phyloP scores from a whole-genome alignment of 1,139 yeast species.

The Suhomyces bribrorum region DNA sequence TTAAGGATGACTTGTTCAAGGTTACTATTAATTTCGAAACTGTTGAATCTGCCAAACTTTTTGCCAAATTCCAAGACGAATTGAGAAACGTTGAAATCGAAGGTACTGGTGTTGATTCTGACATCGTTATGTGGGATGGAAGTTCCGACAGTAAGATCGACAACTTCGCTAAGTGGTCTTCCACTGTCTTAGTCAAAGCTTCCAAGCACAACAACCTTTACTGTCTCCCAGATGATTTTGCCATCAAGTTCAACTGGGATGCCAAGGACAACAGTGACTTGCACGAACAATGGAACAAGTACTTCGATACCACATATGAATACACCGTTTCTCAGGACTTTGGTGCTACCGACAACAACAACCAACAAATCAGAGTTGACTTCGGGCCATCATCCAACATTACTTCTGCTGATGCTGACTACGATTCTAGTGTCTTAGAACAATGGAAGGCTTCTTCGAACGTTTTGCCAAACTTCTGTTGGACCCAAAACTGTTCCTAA shows the following conservation, averaged over 20 bases:
- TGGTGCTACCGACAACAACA: slow-evolving; percentile 7
- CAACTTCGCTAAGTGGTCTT: slow-evolving; percentile 22
- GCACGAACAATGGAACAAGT: slow-evolving; percentile 19
- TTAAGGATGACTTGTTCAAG: slow-evolving; percentile 29
- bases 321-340: slow-evolving; percentile 17
- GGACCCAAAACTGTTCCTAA: slow-evolving; percentile 18
- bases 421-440: slow-evolving; percentile 19
- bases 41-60: slow-evolving; percentile 17
- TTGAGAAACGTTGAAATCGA: slow-evolving; percentile 18
- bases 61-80: slow-evolving; percentile 23
- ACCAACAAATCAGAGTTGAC: slow-evolving; percentile 12
- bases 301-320: slow-evolving; percentile 22
- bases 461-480: slow-evolving; percentile 34
- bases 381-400: slow-evolving; percentile 14
- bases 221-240: slow-evolving; percentile 35
- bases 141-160: slow-evolving; percentile 23
- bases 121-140: slow-evolving; percentile 18
- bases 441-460: slow-evolving; percentile 20
- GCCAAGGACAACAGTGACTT: slow-evolving; percentile 16
- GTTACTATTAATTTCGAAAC: slow-evolving; percentile 26
- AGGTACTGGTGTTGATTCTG: slow-evolving; percentile 15
- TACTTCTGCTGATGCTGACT: slow-evolving; percentile 18
- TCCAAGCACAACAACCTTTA: slow-evolving; percentile 24
- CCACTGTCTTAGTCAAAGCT: slow-evolving; percentile 28
- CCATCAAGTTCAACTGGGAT: slow-evolving; percentile 26